Percentiles rank a stretch among this genome's conserved stretches.
phyloP scores from a whole-genome alignment of 2,329 filamentous ascomycete species.

The Teratosphaeria pseudoeucalypti region DNA sequence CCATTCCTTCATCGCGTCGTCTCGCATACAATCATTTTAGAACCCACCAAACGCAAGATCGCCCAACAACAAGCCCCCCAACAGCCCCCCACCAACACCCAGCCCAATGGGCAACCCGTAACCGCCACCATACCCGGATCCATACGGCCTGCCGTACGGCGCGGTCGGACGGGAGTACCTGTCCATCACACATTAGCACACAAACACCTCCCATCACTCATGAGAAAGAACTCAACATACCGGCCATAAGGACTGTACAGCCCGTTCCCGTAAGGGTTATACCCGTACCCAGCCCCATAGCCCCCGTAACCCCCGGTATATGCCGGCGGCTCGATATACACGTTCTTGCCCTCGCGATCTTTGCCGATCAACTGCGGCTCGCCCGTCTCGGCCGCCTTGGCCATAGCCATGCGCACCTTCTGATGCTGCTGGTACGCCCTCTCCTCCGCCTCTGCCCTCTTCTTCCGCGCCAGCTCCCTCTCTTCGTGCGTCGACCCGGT shows the following conservation, averaged over 20 bases:
- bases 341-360: slow-evolving; percentile 42
- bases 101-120: slow-evolving; percentile 39
- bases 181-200: slow-evolving; percentile 11
- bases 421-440: slow-evolving; percentile 44
- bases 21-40: background rate
- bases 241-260: background rate
- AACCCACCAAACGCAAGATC: background rate
- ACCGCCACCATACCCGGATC: slow-evolving; percentile 26
- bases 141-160: slow-evolving; percentile 36
- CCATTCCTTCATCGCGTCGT: too few relatives aligned
- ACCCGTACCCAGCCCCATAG: slow-evolving; percentile 22
- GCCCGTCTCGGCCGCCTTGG: slow-evolving; percentile 42
- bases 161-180: slow-evolving; percentile 39
- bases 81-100: slow-evolving; percentile 35
- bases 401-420: slow-evolving; percentile 41
- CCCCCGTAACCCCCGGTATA: slow-evolving; percentile 18
- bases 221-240: background rate
- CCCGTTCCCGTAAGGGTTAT: slow-evolving; percentile 24
- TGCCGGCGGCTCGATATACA: slow-evolving; percentile 46
- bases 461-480: slow-evolving; percentile 36
- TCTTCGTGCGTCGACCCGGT: slow-evolving; percentile 48
- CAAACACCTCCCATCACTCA: background rate
- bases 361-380: slow-evolving; percentile 47
- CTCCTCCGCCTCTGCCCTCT: slow-evolving; percentile 41
- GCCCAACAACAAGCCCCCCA: slow-evolving; percentile 33